Evolutionary conservation across 345 rosid genomes (phyloP), one percentile per base, ranked within the genome.

Genomic region (Linum usitatissimum): DNA sequence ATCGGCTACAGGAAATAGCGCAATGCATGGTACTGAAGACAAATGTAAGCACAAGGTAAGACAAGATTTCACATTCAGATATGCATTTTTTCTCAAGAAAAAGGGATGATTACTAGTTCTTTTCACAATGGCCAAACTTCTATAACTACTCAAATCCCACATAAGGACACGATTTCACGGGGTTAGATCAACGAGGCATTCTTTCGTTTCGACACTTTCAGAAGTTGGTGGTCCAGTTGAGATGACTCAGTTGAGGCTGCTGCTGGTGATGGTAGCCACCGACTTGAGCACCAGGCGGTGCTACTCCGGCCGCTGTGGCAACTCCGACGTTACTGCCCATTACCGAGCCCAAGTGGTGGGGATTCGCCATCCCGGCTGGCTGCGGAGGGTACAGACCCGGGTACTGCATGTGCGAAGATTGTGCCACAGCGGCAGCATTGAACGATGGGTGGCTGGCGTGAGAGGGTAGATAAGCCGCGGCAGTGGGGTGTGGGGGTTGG

Each of bases 371-470:
- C 54, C 89, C 80, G 51, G 83, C 76, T 13, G 89, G 83, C 73
- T 87, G 96, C 10, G 84, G 81, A 28, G 95, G 85, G 71, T 89
- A 92, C 62, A 87, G 56, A 60, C 96, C 96, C 0, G 87, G 79
- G 72, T 80, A 92, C 71, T 89, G 98, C 93, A 92, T 83, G 67
- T 89, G 98, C 18, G 96, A 83, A 66, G 98, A 87, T 71, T 89
- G 95, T 12, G 95, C 72, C 5, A 80, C 84, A n/a, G 88, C 84
- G 14, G 88, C 89, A 9, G 84, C 85, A 61, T 84, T 89, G 72
- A 85, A 89, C 9, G 98, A 85, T 14, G 85, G 81, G 69, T 85
- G 96, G 18, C 83, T 82, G 15, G 89, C 75, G 75, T 84, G 98
- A 59, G 96, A 82, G 12, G 89, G 77, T 77, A 88, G 28, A 68